Evolutionary conservation across 306 rosid species (phyloP), one percentile per base, ranked within the genome.

Genomic region (Mucuna pruriens): DNA sequence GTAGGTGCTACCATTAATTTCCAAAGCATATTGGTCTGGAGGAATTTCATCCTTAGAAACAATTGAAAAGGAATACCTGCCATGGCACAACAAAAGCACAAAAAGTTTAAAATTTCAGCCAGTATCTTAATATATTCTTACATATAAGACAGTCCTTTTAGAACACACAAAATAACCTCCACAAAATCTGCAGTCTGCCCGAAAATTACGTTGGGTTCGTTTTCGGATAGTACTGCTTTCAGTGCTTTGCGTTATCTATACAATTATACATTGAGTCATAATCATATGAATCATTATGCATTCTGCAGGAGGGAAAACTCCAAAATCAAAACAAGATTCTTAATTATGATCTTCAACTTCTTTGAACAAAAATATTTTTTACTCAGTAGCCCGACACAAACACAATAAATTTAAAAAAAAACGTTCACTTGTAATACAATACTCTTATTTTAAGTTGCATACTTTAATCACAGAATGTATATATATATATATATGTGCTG

Each of bases 1-100:
- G 63, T 58, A 70, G 68, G 29, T n/a, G 61, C 8, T 92, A 93
- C 99, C 98, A 20, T 65, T 26, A 80, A 75, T 40, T 26, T 90
- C 90, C 64, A 96, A 80, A 84, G 94, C 97, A 81, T 89, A 96
- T 87, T 93, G 91, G 71, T 80, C 90, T 36, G 94, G 63, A 2
- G 97, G 94, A 70, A 91, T 40, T 73, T 90, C 88, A 64, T 96
- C 88, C 89, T 96, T 88, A 11, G 98, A 79, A 86, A 93, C 90
- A 15, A 96, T 29, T 31, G 97, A 80, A 36, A 81, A 85, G 12
- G 98, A 92, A 60, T 96, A 96, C 85, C 99, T 95, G 93, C 65
- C 87, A 88, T 68, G 45, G 48, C 66, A 75, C 60, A 81, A 31
- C 68, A 84, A 65, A 71, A 77, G 69, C 80, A 57, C 15, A 70